Percentiles rank a stretch among this genome's conserved stretches.
phyloP scores from a whole-genome alignment of 768 basidiomycete genomes.

The Amylocystis lapponica region DNA sequence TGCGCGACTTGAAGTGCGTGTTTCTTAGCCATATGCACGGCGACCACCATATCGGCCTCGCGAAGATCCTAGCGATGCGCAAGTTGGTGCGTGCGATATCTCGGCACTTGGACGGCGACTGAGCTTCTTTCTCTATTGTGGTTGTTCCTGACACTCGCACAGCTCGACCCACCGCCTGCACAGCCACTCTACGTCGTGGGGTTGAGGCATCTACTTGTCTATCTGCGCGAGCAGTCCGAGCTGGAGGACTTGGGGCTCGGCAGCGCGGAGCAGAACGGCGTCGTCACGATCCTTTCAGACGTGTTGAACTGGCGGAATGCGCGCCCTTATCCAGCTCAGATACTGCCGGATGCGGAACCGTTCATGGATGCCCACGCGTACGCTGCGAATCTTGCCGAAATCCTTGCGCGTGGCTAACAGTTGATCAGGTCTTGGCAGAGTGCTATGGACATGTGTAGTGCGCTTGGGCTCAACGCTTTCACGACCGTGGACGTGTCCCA shows the following conservation, averaged over 20 bases:
- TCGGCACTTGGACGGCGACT: too few relatives aligned
- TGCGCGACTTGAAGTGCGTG: slow-evolving; percentile 71
- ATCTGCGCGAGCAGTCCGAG: slow-evolving; percentile 67
- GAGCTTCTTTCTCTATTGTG: slow-evolving; percentile 1
- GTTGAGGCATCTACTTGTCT: slow-evolving; percentile 48
- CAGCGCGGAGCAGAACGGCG: slow-evolving; percentile 40
- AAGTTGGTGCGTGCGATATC: slow-evolving; percentile 42
- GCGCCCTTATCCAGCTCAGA: slow-evolving; percentile 25
- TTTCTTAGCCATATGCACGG: slow-evolving; percentile 89
- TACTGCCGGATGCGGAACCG: slow-evolving; percentile 8
- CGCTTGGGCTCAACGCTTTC: slow-evolving; percentile 55
- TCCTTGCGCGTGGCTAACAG: not conserved
- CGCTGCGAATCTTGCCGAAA: too few relatives aligned
- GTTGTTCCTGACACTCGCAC: not conserved
- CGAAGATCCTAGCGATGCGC: slow-evolving; percentile 67
- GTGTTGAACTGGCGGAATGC: slow-evolving; percentile 43
- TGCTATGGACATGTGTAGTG: slow-evolving; percentile 39
- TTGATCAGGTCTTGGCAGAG: slow-evolving; percentile 38
- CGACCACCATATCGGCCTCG: slow-evolving; percentile 86
- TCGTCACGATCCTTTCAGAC: slow-evolving; percentile 49
- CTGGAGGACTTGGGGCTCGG: slow-evolving; percentile 67
- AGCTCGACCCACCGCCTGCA: slow-evolving; percentile 61
- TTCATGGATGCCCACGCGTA: slow-evolving; percentile 11
- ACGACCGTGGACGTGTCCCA: slow-evolving; percentile 71
- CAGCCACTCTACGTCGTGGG: slow-evolving; percentile 70